Percentiles rank a stretch among this genome's conserved stretches.
These are phyloP conservation scores for Nemophila menziesii DNA, from an alignment of 257 asterid species.

Conservation along the genomic window DNA sequence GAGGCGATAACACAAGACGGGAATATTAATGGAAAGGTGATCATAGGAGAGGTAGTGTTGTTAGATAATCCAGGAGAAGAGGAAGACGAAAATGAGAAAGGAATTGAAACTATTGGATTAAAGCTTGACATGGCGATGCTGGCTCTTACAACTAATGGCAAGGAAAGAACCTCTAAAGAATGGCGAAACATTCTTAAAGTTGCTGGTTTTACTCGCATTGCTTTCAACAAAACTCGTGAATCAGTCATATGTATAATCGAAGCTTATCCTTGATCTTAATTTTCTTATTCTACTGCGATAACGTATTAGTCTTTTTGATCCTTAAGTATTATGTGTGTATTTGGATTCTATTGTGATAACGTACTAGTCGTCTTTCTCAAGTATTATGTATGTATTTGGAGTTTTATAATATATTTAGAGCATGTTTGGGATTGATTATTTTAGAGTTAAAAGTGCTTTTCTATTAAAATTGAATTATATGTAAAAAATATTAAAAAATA, in stretches of 20 bases:
- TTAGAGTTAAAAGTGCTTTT: too few species aligned
- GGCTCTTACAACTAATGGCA: conserved; percentile 53
- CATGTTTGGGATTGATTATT: too few species aligned
- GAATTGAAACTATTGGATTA: conserved; percentile 27
- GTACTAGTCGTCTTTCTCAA: too few species aligned
- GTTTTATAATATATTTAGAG: too few species aligned
- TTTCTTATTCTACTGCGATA: too few species aligned
- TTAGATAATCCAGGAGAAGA: conserved; percentile 8
- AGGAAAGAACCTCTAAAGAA: conserved; percentile 41
- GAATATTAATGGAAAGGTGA: conserved; percentile 50
- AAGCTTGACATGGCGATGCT: conserved; percentile 59
- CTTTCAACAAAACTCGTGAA: conserved; percentile 14
- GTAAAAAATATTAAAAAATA: too few species aligned
- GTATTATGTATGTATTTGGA: too few species aligned
- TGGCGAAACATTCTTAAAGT: conserved; percentile 34
- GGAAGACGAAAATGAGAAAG: conserved; percentile 13
- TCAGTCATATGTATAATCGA: conserved; percentile 27
- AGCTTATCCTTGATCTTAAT: conserved; percentile 42
- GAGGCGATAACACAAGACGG: conserved; percentile 54
- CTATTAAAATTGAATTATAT: too few species aligned
- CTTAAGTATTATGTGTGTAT: too few species aligned
- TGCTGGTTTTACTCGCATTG: conserved; percentile 35
- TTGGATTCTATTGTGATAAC: too few species aligned
- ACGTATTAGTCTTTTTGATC: too few species aligned
- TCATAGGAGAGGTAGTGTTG: conserved; percentile 62